Evolutionary conservation across 2,329 filamentous ascomycete genomes (phyloP), one percentile per base, ranked within the genome.

Genomic region (Colletotrichum sp.): DNA sequence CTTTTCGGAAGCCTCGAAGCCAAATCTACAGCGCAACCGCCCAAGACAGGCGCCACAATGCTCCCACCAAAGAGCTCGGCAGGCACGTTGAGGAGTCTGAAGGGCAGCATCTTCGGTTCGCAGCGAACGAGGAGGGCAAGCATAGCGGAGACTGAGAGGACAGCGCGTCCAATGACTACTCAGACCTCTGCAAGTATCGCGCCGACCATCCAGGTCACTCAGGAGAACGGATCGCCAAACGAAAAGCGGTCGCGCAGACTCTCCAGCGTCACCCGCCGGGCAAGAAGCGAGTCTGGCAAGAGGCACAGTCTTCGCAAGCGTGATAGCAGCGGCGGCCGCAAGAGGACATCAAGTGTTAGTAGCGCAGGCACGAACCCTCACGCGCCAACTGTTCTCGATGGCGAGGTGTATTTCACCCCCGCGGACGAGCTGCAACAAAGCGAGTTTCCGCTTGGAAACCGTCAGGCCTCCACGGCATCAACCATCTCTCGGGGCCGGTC

Each of bases 81-180:
- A 8, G 94, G 93, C 18, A 96, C 94, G 1, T 86, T 93, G 52
- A 92, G 91, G 79, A 95, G 92, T 81, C 88, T 95, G 78, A 91
- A 90, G 78, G 93, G 94, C 30, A 97, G 94, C 83, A 93, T 98
- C 32, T 96, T 98, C 82, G 93, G 94, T n/a, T 87, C 90, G 52
- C 83, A 86, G 78, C 84, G 85, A 84, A 87, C 82, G 80, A 88
- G 83, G 81, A 84, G 82, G 67, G 80, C 84, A 26, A 87, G 84
- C 76, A 81, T 82, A 9, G 76, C 82, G 8, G 79, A 81, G 7
- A 81, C 80, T 26, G 86, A 88, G 24, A 88, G 87, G 63, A 82
- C 84, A 9, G 72, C 80, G 5, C 81, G 82, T 66, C 84, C 80
- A n/a, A 81, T 82, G 15, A 87, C 90, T 5, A 85, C 85, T 13